Base-by-base conservation (phyloP, 345 rosid genomes). In the Populus alba region DNA sequence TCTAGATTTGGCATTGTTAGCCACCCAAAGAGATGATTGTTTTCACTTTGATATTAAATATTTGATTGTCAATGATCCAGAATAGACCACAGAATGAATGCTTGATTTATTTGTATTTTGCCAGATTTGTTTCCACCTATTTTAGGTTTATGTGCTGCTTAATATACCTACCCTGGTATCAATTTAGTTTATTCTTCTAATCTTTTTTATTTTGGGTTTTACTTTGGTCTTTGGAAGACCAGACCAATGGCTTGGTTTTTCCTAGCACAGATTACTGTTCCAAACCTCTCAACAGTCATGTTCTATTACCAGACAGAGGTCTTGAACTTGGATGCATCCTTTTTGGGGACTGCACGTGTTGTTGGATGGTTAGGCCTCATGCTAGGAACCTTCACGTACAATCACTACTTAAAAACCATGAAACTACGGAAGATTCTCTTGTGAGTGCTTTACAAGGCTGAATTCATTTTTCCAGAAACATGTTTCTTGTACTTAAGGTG, bases 181-280 rank as follows among this genome's bases (percentile, higher is more conserved):
- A 77, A 69, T 70, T 29, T 62, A 41, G 73, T 55, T 70, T 12
- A 31, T 38, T 16, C 8, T 35, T 0, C 3, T 73, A 51, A 39
- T 67, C 23, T 35, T 20, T 23, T 73, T 51, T 38, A 39, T 33
- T 83, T 76, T 27, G 81, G 65, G 41, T 70, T 67, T 68, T 79
- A 57, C 57, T 74, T 49, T 77, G 74, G n/a, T 74, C 43, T 61
- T 81, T 72, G 86, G 61, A 74, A 81, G 83, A 63, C 53, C 86
- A 96, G 99, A 83, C 95, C 99, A 23, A 96, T 94, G 99, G 84
- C 95, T 38, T 94, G 99, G 98, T 96, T 96, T 87, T 96, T 94
- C 91, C 83, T 96, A 22, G 97, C 97, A 47, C 95, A 90, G 9
- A 81, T 96, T 70, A 90, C 94, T 15, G 85, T 96, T 62, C 99